Percentiles rank a stretch among this genome's conserved stretches.
phyloP scores from a whole-genome alignment of 1,284 basidiomycete species.

The Cryptococcus maquisensis region DNA sequence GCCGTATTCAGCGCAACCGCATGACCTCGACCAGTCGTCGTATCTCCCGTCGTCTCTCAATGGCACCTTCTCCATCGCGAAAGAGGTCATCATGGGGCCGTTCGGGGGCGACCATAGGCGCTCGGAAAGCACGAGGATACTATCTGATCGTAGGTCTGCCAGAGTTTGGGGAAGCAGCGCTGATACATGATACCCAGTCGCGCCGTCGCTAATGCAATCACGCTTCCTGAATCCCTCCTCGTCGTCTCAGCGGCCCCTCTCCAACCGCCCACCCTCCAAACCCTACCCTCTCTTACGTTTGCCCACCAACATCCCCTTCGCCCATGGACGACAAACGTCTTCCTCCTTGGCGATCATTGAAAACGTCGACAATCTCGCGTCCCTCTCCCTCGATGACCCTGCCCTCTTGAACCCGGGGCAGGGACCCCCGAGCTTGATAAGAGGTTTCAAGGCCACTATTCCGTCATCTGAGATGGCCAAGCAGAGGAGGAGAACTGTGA shows the following conservation, averaged over 20 bases:
- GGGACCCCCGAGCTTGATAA: slow-evolving; percentile 64
- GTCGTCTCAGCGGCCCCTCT: slow-evolving; percentile 58
- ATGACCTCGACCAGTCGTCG: slow-evolving; percentile 2
- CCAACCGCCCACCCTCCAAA: slow-evolving; percentile 35
- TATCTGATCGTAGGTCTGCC: slow-evolving; percentile 43
- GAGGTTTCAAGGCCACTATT: slow-evolving; percentile 86
- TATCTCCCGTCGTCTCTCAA: slow-evolving; percentile 24
- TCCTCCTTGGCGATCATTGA: slow-evolving; percentile 78
- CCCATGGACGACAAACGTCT: slow-evolving; percentile 55
- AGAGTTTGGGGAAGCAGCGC: background rate
- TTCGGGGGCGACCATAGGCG: slow-evolving; percentile 37
- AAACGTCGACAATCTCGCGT: slow-evolving; percentile 71
- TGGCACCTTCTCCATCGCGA: slow-evolving; percentile 40
- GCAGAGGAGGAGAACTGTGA: slow-evolving; percentile 66
- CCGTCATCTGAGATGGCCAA: slow-evolving; percentile 77
- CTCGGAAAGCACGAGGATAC: slow-evolving; percentile 42
- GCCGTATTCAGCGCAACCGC: background rate
- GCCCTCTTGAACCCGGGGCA: slow-evolving; percentile 55
- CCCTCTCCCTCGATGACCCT: slow-evolving; percentile 58
- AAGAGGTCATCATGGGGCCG: slow-evolving; percentile 45
- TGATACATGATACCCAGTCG: slow-evolving; percentile 56
- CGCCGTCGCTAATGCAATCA: slow-evolving; percentile 84
- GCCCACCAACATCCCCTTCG: slow-evolving; percentile 55
- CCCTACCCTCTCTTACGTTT: slow-evolving; percentile 56
- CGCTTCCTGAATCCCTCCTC: slow-evolving; percentile 58